Evolutionary conservation across 805 yeast genomes (phyloP), one percentile per base, ranked within the genome.

Genomic region (Myxozyma sirexii): DNA sequence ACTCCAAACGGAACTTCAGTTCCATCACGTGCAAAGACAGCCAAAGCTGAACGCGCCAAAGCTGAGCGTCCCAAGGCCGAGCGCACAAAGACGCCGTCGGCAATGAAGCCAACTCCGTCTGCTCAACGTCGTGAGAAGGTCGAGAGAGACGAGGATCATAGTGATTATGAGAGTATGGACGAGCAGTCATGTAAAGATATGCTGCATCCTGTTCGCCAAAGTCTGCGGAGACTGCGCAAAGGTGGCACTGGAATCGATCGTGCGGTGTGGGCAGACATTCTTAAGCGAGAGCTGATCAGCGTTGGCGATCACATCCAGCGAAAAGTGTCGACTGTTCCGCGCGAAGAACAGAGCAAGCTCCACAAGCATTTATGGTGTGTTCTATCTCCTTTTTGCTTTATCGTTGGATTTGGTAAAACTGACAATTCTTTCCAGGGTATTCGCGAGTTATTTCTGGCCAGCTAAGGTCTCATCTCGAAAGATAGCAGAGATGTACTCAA

Each of bases 371-470:
- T 90, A 60, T 90, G 97, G 97, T 59, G 35, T 35, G 50, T 24
- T 24, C 13, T 17, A 33, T 7, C 19, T 17, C 24, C 19, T 6
- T 15, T 17, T 6, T 41, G 42, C 5, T 15, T 17, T 38, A 8
- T 15, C 42, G 17, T 42, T 2, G 29, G 10, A 19, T 19, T 24
- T 15, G 2, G n/a, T 4, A 15, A 42, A 2, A 17, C 42, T 53
- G 43, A 31, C 24, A 17, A 15, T 10, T 26, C 45, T 10, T 23
- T 33, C 13, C 46, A 59, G 62, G 67, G 82, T 88, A 31, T 90
- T 86, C 71, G 90, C 94, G 3, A 80, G 91, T 21, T 80, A 82
- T 55, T 90, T 84, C 75, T 90, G 97, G 97, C 97, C 97, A 1
- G 88, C 84, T 2, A 81, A 82, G 62, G 97, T 87, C 43, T 69